Evolutionary conservation across 2,329 filamentous ascomycete species (phyloP).

Genomic region (Stagonosporopsis tanaceti): DNA sequence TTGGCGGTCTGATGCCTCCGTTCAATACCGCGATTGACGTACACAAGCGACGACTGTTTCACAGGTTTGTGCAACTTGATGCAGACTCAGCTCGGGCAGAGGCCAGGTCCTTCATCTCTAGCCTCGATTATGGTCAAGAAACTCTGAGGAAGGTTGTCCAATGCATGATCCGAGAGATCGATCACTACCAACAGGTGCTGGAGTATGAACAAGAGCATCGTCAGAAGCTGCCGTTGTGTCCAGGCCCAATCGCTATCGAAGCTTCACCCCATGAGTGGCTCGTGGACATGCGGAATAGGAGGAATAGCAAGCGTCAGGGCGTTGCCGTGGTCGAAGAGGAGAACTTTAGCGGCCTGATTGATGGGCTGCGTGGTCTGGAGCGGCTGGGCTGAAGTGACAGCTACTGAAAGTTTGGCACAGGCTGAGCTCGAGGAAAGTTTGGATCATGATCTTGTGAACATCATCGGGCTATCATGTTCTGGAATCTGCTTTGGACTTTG

Average conservation of each 20-base stretch:
- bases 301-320: constrained; percentile 31
- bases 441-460: constrained; percentile 4
- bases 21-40: constrained; percentile 28
- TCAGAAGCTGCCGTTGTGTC: constrained; percentile 35
- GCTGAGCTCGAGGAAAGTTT: constrained; percentile 12
- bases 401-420: constrained; percentile 9
- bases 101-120: constrained; percentile 16
- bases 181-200: constrained; percentile 27
- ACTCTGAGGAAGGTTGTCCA: constrained; percentile 24
- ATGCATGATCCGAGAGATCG: constrained; percentile 31
- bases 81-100: constrained; percentile 17
- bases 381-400: constrained; percentile 11
- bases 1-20: constrained; percentile 32
- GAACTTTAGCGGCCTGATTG: constrained; percentile 12
- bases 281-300: constrained; percentile 29
- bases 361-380: constrained; percentile 18
- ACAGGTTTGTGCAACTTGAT: constrained; percentile 21
- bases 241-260: constrained; percentile 33
- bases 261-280: constrained; percentile 34
- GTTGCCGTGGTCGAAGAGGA: constrained; percentile 21
- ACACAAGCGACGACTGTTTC: constrained; percentile 36
- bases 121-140: constrained; percentile 11
- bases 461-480: constrained; percentile 23
- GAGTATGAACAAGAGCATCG: constrained; percentile 35
- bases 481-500: constrained; percentile 10